Evolutionary conservation across 805 yeast genomes (phyloP), one percentile per base, ranked within the genome.

Genomic region (Ogataea allantospora): DNA sequence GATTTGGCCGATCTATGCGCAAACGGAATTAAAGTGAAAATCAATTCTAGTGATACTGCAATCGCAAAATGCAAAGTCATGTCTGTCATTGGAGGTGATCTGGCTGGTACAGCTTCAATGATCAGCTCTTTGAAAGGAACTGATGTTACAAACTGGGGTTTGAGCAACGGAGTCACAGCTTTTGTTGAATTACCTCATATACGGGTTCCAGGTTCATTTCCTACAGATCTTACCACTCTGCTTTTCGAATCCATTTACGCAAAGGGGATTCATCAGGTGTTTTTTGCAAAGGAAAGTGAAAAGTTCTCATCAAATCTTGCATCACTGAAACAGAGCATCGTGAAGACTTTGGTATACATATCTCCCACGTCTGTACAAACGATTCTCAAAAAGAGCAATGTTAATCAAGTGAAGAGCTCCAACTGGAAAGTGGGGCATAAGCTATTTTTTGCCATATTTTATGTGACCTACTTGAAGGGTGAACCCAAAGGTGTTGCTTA

Each of bases 51-150:
- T 7, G 12, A 22, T 14, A 12, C 30, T 3, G 27, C 26, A 2
- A 19, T 35, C 11, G 27, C 35, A 22, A 25, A 29, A 10, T 35
- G 43, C 11, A 43, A 38, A 12, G 37, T 32, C 6, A 14, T 33
- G 2, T 30, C 45, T 5, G 28, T 46, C 9, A 15, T 46, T 5
- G 47, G 50, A 6, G 40, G 41, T 7, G 47, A 46, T 24, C 27
- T 46, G 4, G 46, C 47, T 4, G 27, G 33, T 20, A 41, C 44
- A 2, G 50, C 50, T 1, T 42, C 50, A 1, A 39, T 46, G 46
- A 34, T 46, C 12, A 18, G 40, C n/a, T 37, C 47, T 10, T 9
- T 39, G 20, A 37, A 40, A 19, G 45, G 45, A 5, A 16, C 28
- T 7, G 42, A 39, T 23, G 11, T 40, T 5, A 10, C 29, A 3